Evolutionary conservation across 352 stramenopile genomes (phyloP), one percentile per base, ranked within the genome.

Genomic region (Aphanomyces cochlioides): DNA sequence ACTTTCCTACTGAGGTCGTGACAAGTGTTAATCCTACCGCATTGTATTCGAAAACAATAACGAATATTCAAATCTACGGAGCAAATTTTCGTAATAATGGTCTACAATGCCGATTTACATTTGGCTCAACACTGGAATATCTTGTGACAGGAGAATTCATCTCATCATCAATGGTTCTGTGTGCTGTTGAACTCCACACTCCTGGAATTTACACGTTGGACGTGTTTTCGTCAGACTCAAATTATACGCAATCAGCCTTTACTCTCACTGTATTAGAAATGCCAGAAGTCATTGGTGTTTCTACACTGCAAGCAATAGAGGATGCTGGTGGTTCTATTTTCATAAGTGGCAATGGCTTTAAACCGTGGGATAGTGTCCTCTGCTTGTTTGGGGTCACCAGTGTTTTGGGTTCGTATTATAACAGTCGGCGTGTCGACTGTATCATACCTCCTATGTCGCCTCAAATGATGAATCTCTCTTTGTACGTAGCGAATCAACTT

Each of bases 311-410:
- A 21, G n/a, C 19, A 17, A 17, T 69, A 1, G 50, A 61, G 3
- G 15, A 6, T 43, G 63, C 43, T 40, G 63, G 63, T 15, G 47
- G 36, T 15, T 12, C 34, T 28, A 40, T 69, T 12, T 12, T 69
- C 43, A 40, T 69, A 12, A 12, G 13, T 7, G 63, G 63, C 5
- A 7, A 5, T 28, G 59, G 43, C 13, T 69, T 69, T 61, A 41
- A 17, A 8, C 6, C 41, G 13, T 10, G 21, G 7, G 50, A 69
- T 34, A 28, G 36, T 17, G 40, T 61, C 7, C 12, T 28, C 3
- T 69, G 63, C n/a, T 12, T 37, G 4, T 69, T 69, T 69, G 63
- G 63, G 36, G 13, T 21, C 0, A 19, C 17, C 7, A 17, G 1
- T 34, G 40, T 61, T 6, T 1, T 34, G 13, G 63, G 43, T 28